Evolutionary conservation across 345 rosid genomes (phyloP).

Genomic region (Hibiscus mutabilis): DNA sequence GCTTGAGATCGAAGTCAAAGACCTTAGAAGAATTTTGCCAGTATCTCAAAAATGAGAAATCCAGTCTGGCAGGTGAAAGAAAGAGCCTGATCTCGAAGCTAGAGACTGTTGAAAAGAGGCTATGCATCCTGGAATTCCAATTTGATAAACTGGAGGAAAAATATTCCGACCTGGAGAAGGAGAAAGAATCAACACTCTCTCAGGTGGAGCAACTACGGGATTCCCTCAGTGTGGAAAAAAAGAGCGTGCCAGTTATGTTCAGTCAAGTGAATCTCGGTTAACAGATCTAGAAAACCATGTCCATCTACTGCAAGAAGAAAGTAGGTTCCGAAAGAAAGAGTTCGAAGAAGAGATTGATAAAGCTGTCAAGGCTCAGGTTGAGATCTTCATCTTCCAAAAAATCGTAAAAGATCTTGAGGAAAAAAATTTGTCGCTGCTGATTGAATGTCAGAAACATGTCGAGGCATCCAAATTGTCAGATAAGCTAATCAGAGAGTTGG

Average conservation of each 20-base stretch:
- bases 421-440: conserved; percentile 52
- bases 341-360: conserved; percentile 86
- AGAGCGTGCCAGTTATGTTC: conserved; percentile 42
- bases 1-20: conserved; percentile 53
- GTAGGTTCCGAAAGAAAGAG: conserved; percentile 56
- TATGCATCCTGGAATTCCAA: conserved; percentile 54
- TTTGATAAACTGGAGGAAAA: conserved; percentile 59
- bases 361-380: conserved; percentile 74
- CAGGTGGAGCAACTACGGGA: conserved; percentile 62
- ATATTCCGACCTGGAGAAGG: conserved; percentile 57
- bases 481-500: conserved; percentile 60
- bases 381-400: conserved; percentile 70
- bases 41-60: conserved; percentile 66
- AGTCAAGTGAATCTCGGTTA: conserved; percentile 57
- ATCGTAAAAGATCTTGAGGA: conserved; percentile 65
- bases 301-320: conserved; percentile 57
- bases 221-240: conserved; percentile 51
- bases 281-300: conserved; percentile 62
- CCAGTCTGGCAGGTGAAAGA: conserved; percentile 47
- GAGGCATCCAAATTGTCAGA: conserved; percentile 66
- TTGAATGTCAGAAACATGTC: conserved; percentile 62
- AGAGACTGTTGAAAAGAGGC: conserved; percentile 53
- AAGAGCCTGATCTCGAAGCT: conserved; percentile 46
- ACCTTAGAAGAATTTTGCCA: conserved; percentile 63
- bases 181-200: conserved; percentile 45